A percentile compares a stretch with the other conserved stretches of the same genome.
Evolutionary conservation across 352 stramenopile genomes (phyloP).

Genomic region (Phytophthora sansomeana): DNA sequence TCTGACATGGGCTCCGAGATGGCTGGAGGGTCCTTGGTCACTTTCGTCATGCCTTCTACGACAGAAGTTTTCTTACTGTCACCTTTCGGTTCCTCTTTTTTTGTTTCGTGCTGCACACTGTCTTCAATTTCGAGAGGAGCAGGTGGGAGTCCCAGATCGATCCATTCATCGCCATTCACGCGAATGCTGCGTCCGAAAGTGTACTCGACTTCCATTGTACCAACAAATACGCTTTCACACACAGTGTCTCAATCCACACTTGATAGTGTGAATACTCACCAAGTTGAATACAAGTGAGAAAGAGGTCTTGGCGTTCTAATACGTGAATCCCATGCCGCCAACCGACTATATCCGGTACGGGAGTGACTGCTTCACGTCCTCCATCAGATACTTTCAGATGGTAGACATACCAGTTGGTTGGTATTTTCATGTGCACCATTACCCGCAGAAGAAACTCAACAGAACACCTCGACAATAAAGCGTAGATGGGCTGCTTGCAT

Average conservation of each 20-base stretch:
- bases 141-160: slow-evolving; percentile 39
- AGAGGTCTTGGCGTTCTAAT: background rate
- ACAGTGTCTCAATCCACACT: slow-evolving; percentile 11
- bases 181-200: slow-evolving; percentile 36
- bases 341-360: slow-evolving; percentile 14
- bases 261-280: background rate
- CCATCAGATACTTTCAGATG: background rate
- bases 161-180: slow-evolving; percentile 52
- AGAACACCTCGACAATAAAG: too few relatives aligned
- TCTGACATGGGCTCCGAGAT: slow-evolving; percentile 1
- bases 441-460: too few relatives aligned
- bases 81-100: background rate
- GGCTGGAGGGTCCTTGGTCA: background rate
- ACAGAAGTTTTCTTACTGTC: slow-evolving; percentile 8
- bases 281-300: background rate
- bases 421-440: background rate
- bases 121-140: slow-evolving; percentile 6
- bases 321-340: slow-evolving; percentile 16
- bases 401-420: background rate
- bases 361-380: slow-evolving; percentile 14
- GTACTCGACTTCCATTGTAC: slow-evolving; percentile 17
- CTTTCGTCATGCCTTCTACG: background rate
- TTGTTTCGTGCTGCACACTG: background rate
- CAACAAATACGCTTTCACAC: background rate
- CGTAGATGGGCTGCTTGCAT: too few relatives aligned